Conservation (phyloP, 495 filamentous ascomycete species). For the Penicillium verhagenii region DNA sequence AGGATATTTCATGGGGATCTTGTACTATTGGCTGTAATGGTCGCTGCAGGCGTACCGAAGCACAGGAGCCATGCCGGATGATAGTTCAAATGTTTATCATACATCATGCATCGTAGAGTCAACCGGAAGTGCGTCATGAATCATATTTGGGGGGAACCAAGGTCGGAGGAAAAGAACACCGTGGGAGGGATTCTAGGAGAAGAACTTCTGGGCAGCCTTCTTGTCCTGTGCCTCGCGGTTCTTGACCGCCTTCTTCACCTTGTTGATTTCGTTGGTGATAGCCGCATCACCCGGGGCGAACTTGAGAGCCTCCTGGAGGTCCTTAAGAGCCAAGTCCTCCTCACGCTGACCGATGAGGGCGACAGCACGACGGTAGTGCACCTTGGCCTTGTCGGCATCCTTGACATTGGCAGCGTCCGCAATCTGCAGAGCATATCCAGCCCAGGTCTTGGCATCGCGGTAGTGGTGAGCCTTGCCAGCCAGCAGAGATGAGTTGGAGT, state of each 20-base stretch:
- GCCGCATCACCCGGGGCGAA: conserved; percentile 74
- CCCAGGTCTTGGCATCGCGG: conserved; percentile 65
- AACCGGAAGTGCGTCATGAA: conserved; percentile 30
- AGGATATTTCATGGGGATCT: background rate
- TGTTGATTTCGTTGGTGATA: conserved; percentile 68
- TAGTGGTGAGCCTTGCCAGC: conserved; percentile 75
- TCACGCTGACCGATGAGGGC: conserved; percentile 75
- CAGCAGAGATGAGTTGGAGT: conserved; percentile 76
- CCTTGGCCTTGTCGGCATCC: conserved; percentile 85
- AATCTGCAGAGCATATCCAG: conserved; percentile 71
- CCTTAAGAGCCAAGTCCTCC: conserved; percentile 77
- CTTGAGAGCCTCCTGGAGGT: conserved; percentile 73
- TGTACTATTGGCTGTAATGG: background rate
- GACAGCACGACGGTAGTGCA: conserved; percentile 74
- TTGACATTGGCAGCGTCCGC: conserved; percentile 52
- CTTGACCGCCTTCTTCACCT: conserved; percentile 71
- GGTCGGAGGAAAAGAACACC: too few relatives aligned
- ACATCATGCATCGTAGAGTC: conserved; percentile 20
- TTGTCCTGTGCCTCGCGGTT: conserved; percentile 82
- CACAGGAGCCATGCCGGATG: background rate
- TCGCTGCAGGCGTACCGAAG: background rate
- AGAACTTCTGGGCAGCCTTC: conserved; percentile 86
- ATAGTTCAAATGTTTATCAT: conserved; percentile 13
- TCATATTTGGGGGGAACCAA: conserved; percentile 23
- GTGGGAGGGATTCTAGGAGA: conserved; percentile 44